Base-by-base conservation (phyloP, 148 eudicot genomes). In the Diospyros kaki region DNA sequence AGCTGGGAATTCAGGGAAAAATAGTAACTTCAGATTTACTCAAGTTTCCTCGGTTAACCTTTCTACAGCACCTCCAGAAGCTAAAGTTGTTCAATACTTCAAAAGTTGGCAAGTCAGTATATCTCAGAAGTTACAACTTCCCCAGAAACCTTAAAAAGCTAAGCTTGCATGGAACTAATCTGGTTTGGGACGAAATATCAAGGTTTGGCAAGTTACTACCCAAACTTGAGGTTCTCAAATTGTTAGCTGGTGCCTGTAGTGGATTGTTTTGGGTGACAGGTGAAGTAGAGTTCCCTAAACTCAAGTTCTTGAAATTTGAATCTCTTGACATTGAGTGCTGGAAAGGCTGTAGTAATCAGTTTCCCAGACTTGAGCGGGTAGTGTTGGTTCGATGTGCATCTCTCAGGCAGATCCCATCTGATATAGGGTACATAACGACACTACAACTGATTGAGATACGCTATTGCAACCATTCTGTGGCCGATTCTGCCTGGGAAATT, bases 101-200 rank as follows among this genome's bases (percentile, higher is more conserved):
- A 4, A 15, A 42, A 14, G 1, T 39, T 0, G 10, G 5, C 4
- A 17, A 6, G 51, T 2, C 2, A 3, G 7, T 8, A 8, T 7
- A 15, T 17, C 2, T 11, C 6, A 6, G 5, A 28, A 1, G 5
- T 68, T 18, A 28, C 28, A 69, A 17, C 15, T 63, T 81, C 8
- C 84, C 84, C 15, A 14, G 53, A 9, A 73, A 14, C 2, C 67
- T 81, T 2, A 77, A 18, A 50, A 64, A 50, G 64, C 68, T 81
- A 39, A 81, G 72, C 44, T 48, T 81, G 51, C 17, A 40, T 8
- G 4, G 7, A 1, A 56, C 62, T 3, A 2, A 17, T 42, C 64
- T 81, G 48, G 71, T 71, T 4, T 77, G 81, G 81, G 55, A 64
- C 7, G 63, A 67, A 15, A 63, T 82, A 70, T 59, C 75, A 1